Conservation (phyloP, 352 stramenopile species). For the Phytophthora ramorum region DNA sequence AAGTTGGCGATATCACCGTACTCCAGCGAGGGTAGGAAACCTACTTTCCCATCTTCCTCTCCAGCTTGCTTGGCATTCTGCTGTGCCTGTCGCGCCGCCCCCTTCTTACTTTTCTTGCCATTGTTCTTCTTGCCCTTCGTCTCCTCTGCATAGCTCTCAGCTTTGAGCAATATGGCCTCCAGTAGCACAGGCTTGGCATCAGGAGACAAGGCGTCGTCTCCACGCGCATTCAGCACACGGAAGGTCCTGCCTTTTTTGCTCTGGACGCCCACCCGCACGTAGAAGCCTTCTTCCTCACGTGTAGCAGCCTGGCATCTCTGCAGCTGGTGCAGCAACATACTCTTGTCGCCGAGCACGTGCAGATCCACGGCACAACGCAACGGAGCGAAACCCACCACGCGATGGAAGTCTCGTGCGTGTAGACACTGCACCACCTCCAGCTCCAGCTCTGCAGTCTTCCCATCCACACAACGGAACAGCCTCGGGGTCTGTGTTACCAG, state of each 20-base stretch:
- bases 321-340: slow-evolving; percentile 28
- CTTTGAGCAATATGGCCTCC: slow-evolving; percentile 15
- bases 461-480: slow-evolving; percentile 30
- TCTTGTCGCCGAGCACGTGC: slow-evolving; percentile 16
- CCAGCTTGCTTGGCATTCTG: slow-evolving; percentile 37
- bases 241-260: slow-evolving; percentile 30
- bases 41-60: slow-evolving; percentile 21
- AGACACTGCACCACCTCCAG: slow-evolving; percentile 49
- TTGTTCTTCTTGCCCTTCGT: slow-evolving; percentile 34
- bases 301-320: slow-evolving; percentile 42
- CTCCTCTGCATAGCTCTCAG: slow-evolving; percentile 19
- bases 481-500: slow-evolving; percentile 10
- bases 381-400: slow-evolving; percentile 34
- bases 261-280: slow-evolving; percentile 44
- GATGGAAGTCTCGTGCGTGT: slow-evolving; percentile 60
- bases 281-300: slow-evolving; percentile 26
- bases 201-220: slow-evolving; percentile 28
- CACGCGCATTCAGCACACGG: slow-evolving; percentile 41
- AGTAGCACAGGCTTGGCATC: slow-evolving; percentile 13
- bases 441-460: slow-evolving; percentile 10
- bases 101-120: slow-evolving; percentile 43
- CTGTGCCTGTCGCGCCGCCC: slow-evolving; percentile 13
- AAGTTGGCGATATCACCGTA: slow-evolving; percentile 61
- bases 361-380: slow-evolving; percentile 55
- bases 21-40: slow-evolving; percentile 50